These are phyloP conservation scores for Penicillium vulpinum DNA, from an alignment of 2,329 filamentous ascomycete genomes.

Conservation along the genomic window DNA sequence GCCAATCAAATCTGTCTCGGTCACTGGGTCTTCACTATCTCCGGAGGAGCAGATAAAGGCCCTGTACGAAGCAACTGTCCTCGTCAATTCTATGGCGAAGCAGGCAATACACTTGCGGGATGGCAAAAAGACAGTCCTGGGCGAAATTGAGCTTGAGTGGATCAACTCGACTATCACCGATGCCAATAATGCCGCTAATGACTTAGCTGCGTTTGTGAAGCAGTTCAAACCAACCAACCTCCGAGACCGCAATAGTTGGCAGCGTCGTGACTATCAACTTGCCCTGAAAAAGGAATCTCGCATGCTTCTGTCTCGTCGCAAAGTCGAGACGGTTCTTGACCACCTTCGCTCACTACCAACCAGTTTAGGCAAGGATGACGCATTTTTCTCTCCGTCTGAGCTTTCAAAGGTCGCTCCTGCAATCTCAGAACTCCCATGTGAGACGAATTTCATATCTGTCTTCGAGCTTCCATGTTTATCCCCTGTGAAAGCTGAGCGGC, in stretches of 20 bases:
- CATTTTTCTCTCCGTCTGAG: not conserved
- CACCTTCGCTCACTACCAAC: slow-evolving; percentile 12
- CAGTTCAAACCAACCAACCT: slow-evolving; percentile 15
- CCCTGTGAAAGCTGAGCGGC: not conserved
- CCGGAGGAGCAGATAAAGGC: slow-evolving; percentile 12
- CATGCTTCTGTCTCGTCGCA: slow-evolving; percentile 19
- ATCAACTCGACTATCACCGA: slow-evolving; percentile 30
- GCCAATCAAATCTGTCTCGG: not conserved
- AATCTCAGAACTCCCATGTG: not conserved
- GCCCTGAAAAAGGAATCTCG: slow-evolving; percentile 17
- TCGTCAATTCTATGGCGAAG: not conserved
- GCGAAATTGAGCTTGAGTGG: slow-evolving; percentile 27
- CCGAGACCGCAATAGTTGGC: slow-evolving; percentile 23
- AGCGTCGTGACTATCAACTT: slow-evolving; percentile 13
- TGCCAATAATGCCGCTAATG: slow-evolving; percentile 35
- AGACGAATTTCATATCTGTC: not conserved
- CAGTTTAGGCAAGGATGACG: not conserved
- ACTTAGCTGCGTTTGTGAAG: slow-evolving; percentile 29
- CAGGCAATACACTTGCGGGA: slow-evolving; percentile 12
- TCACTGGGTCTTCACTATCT: not conserved
- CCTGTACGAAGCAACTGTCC: slow-evolving; percentile 7
- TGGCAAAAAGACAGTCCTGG: slow-evolving; percentile 8
- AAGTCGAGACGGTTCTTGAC: slow-evolving; percentile 20
- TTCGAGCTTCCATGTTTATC: not conserved
- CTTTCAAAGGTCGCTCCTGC: not conserved